Conservation (phyloP, 345 rosid genomes). For the Gynandropsis gynandra region DNA sequence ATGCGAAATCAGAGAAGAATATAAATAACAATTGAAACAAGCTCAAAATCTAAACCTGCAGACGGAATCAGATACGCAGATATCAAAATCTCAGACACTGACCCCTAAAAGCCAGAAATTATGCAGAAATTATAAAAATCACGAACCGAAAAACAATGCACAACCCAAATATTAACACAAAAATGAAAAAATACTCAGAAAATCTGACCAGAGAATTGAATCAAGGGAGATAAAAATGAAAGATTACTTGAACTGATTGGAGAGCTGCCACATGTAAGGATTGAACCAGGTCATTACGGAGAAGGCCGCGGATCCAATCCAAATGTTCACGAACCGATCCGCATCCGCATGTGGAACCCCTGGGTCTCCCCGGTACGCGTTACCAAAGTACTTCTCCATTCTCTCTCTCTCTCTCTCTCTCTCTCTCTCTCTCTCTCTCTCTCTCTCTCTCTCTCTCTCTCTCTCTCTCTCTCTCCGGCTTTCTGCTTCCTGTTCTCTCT, state of each 20-base stretch:
- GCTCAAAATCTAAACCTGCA: neutral
- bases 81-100: too few relatives aligned
- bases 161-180: constrained; percentile 9
- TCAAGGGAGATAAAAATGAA: constrained; percentile 1
- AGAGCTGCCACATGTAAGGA: constrained; percentile 83
- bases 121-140: neutral
- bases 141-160: constrained; percentile 11
- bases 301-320: constrained; percentile 78
- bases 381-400: constrained; percentile 92
- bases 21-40: neutral
- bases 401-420: neutral
- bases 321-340: constrained; percentile 64
- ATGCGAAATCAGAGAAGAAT: neutral
- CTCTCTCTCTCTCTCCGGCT: constrained; percentile 11
- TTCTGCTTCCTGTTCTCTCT: constrained; percentile 15
- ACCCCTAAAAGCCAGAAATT: neutral
- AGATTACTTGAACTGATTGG: constrained; percentile 62
- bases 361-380: constrained; percentile 88
- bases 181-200: neutral
- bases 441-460: neutral
- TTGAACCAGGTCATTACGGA: constrained; percentile 53
- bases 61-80: too few relatives aligned
- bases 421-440: neutral
- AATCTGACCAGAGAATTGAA: neutral
- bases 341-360: constrained; percentile 85